Evolutionary conservation across 2,329 filamentous ascomycete genomes (phyloP).

Genomic region (Fusarium sp.): DNA sequence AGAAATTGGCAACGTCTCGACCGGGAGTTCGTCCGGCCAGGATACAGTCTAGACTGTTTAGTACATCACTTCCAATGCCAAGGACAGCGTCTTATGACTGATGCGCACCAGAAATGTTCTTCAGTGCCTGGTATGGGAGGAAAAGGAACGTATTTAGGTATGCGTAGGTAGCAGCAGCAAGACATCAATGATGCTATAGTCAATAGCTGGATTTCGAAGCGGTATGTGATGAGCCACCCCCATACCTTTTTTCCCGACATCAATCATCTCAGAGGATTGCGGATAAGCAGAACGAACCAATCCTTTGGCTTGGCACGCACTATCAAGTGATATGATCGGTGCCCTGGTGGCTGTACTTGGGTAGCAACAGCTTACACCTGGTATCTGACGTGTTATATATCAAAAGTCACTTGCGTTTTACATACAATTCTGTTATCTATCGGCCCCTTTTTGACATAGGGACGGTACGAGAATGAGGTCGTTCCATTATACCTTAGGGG

Average conservation of each 20-base stretch:
- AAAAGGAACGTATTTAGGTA: not conserved
- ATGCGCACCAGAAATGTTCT: not conserved
- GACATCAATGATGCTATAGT: not conserved
- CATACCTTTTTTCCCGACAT: not conserved
- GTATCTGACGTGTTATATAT: not conserved
- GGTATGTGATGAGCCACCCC: slow-evolving; percentile 22
- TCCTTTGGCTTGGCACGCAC: not conserved
- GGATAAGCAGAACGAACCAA: not conserved
- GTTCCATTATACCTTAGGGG: not conserved
- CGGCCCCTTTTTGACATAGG: not conserved
- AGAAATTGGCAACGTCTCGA: slow-evolving; percentile 5
- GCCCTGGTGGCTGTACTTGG: not conserved
- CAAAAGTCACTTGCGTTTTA: not conserved
- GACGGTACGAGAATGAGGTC: not conserved
- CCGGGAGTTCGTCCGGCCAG: not conserved
- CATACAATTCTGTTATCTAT: not conserved
- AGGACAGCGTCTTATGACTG: slow-evolving; percentile 4
- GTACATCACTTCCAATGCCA: slow-evolving; percentile 15
- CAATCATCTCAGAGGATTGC: not conserved
- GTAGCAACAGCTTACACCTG: not conserved
- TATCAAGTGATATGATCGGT: not conserved
- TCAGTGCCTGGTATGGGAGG: not conserved
- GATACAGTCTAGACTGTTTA: not conserved
- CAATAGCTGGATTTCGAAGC: not conserved
- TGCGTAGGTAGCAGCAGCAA: not conserved